These are phyloP conservation scores for Hondaea fermentalgiana DNA, from an alignment of 108 stramenopile genomes.

Conservation along the genomic window DNA sequence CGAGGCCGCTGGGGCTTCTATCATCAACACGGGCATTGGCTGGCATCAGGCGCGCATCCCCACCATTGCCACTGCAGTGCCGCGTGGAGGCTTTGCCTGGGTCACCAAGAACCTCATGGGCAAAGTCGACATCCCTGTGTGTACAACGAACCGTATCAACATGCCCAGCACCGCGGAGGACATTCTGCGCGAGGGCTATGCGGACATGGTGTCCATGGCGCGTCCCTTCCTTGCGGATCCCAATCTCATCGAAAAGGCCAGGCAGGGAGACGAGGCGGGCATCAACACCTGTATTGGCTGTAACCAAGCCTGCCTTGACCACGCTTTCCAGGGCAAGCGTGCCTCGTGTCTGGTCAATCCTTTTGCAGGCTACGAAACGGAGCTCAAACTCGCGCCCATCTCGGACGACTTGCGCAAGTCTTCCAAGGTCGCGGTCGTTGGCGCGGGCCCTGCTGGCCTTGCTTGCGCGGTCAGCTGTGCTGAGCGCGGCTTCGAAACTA, in stretches of 20 bases:
- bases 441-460: conserved; percentile 92
- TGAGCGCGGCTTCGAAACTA: conserved; percentile 75
- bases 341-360: conserved; percentile 95
- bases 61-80: conserved; percentile 91
- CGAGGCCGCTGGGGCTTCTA: conserved; percentile 79
- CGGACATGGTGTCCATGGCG: conserved; percentile 91
- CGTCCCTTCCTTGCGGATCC: conserved; percentile 92
- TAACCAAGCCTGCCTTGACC: conserved; percentile 98
- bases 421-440: conserved; percentile 75
- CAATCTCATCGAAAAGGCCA: conserved; percentile 75
- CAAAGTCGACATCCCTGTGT: conserved; percentile 64
- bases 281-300: conserved; percentile 98
- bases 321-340: conserved; percentile 86
- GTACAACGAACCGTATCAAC: conserved; percentile 96
- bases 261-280: conserved; percentile 54
- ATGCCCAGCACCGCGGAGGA: conserved; percentile 72
- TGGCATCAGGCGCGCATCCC: conserved; percentile 98
- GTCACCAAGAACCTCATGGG: conserved; percentile 68
- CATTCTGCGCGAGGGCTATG: conserved; percentile 57
- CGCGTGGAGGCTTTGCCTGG: conserved; percentile 83
- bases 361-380: conserved; percentile 82
- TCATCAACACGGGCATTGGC: conserved; percentile 97
- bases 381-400: conserved; percentile 19
- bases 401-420: neutral
- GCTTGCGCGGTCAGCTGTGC: conserved; percentile 71